Evolutionary conservation across 768 basidiomycete genomes (phyloP).

Genomic region (Thelephora aurantiotincta): DNA sequence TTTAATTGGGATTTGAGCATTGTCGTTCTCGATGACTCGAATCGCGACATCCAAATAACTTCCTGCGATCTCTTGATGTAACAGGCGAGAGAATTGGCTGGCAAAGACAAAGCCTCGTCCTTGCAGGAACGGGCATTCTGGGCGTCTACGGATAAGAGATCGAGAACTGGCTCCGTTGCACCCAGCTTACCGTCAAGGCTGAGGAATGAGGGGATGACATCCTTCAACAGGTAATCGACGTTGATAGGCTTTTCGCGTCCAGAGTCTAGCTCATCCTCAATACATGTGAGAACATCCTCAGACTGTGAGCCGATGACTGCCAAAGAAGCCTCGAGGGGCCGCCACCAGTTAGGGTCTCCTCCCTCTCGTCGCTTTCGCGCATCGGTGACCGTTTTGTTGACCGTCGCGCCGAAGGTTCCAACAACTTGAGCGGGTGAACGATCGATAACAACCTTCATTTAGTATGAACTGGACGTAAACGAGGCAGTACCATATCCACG

Average conservation of each 20-base stretch:
- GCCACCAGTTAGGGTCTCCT: conserved; percentile 53
- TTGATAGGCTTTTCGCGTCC: conserved; percentile 58
- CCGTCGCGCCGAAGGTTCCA: conserved; percentile 35
- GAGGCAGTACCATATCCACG: not conserved
- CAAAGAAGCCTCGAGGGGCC: conserved; percentile 73
- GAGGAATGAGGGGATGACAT: conserved; percentile 69
- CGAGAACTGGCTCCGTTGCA: not conserved
- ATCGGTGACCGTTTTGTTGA: conserved; percentile 39
- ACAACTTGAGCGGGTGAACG: conserved; percentile 36
- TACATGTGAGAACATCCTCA: conserved; percentile 57
- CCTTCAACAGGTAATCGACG: conserved; percentile 58
- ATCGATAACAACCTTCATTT: conserved; percentile 28
- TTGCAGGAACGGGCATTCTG: conserved; percentile 87
- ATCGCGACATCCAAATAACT: conserved; percentile 85
- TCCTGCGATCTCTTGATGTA: conserved; percentile 58
- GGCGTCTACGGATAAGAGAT: not conserved
- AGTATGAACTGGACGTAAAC: conserved; percentile 22
- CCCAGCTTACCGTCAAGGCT: conserved; percentile 42
- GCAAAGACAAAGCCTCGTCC: conserved; percentile 93
- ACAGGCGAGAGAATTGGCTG: conserved; percentile 66
- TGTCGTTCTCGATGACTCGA: conserved; percentile 62
- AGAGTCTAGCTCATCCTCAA: conserved; percentile 62
- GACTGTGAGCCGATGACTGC: conserved; percentile 73
- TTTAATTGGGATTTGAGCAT: conserved; percentile 77
- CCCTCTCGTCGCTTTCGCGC: conserved; percentile 39